Conservation (phyloP, 2,329 filamentous ascomycete genomes). For the Periconia digitata region DNA sequence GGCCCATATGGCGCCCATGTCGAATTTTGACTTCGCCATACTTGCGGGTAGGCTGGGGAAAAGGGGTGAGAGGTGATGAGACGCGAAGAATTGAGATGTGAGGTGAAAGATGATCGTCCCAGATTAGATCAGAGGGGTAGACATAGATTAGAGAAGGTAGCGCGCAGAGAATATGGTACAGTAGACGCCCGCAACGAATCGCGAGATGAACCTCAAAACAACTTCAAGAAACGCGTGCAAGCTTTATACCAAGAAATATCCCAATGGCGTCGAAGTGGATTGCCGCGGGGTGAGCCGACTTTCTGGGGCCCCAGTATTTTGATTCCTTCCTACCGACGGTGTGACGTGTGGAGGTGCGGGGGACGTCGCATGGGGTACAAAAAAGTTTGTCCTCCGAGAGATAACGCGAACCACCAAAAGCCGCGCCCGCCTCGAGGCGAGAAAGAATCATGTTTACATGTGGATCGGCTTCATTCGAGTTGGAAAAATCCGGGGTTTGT, state of each 20-base stretch:
- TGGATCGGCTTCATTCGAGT: no score
- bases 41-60: no score
- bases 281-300: neutral
- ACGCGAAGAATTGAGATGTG: neutral
- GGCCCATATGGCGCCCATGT: slow-evolving; percentile 36
- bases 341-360: neutral
- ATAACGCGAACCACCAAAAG: neutral
- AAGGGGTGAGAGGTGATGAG: no score
- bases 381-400: neutral
- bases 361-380: neutral
- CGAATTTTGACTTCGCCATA: slow-evolving; percentile 36
- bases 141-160: no score
- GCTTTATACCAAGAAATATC: neutral
- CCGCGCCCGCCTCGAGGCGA: neutral
- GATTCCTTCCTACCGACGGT: no score
- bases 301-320: neutral
- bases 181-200: no score
- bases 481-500: no score
- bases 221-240: no score
- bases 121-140: no score
- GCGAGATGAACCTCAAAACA: no score
- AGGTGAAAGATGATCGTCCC: neutral
- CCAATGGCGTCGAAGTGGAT: neutral
- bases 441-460: no score
- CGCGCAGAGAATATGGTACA: no score